phyloP scores from a whole-genome alignment of 2,329 filamentous ascomycete species.

The Fusarium lyarnte region DNA sequence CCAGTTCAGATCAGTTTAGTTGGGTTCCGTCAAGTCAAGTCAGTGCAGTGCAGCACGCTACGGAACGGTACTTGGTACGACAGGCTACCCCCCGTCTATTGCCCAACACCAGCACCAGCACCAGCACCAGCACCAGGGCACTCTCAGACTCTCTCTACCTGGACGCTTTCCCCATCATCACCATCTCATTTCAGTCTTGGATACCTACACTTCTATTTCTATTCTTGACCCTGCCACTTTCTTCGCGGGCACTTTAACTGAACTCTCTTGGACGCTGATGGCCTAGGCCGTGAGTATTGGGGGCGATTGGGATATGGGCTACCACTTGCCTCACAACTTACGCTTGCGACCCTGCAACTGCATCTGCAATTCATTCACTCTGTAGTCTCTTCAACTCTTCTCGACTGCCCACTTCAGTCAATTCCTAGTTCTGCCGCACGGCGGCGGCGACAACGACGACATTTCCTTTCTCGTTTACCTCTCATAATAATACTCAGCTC shows the following conservation, averaged over 20 bases:
- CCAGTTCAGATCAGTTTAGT: background rate
- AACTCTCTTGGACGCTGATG: conserved; percentile 44
- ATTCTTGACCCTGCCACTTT: conserved; percentile 24
- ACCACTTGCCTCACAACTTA: conserved; percentile 47
- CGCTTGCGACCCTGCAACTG: conserved; percentile 44
- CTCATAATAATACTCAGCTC: conserved; percentile 11
- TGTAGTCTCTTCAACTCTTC: conserved; percentile 31
- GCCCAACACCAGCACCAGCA: background rate
- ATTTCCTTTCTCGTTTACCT: background rate
- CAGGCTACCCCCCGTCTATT: background rate
- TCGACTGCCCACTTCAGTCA: conserved; percentile 30
- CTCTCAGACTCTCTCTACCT: conserved; percentile 1
- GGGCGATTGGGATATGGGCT: conserved; percentile 54
- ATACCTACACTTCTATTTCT: conserved; percentile 23
- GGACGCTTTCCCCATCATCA: conserved; percentile 31
- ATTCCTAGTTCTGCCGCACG: conserved; percentile 28
- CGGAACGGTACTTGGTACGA: conserved; percentile 25
- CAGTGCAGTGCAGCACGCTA: background rate
- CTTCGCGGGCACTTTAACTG: conserved; percentile 10
- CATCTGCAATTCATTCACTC: conserved; percentile 34
- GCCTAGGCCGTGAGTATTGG: conserved; percentile 47
- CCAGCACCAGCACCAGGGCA: background rate
- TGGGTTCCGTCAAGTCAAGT: background rate
- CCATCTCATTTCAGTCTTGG: conserved; percentile 33
- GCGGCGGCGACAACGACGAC: conserved; percentile 22